Conservation (phyloP, 345 rosid genomes). For the Citrus trifoliata region DNA sequence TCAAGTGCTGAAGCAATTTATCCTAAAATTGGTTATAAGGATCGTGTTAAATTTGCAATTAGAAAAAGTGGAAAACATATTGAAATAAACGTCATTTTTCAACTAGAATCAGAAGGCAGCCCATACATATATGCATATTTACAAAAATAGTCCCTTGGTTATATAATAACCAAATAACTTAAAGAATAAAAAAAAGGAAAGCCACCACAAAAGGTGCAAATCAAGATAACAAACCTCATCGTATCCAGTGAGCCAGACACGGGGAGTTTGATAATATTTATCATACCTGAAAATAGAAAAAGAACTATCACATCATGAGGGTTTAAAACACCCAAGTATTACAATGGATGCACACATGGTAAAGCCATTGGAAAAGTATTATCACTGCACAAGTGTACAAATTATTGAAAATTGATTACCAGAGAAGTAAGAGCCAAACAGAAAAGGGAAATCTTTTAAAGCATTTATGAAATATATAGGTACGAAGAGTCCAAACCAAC, state of each 20-base stretch:
- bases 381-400: background rate
- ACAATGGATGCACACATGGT: background rate
- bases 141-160: background rate
- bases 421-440: background rate
- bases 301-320: conserved; percentile 8
- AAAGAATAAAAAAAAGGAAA: background rate
- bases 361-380: background rate
- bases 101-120: background rate
- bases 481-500: background rate
- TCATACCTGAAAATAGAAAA: conserved; percentile 57
- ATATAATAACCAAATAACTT: background rate
- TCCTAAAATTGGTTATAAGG: background rate
- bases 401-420: background rate
- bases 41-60: background rate
- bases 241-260: conserved; percentile 93
- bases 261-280: conserved; percentile 91
- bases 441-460: background rate
- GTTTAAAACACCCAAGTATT: background rate
- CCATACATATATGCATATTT: background rate
- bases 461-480: background rate
- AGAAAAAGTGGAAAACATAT: background rate
- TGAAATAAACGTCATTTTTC: background rate
- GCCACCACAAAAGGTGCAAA: background rate
- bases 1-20: background rate
- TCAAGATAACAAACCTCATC: conserved; percentile 57